Evolutionary conservation across 208 protist genomes (phyloP).

Genomic region (Leishmania lainsoni): DNA sequence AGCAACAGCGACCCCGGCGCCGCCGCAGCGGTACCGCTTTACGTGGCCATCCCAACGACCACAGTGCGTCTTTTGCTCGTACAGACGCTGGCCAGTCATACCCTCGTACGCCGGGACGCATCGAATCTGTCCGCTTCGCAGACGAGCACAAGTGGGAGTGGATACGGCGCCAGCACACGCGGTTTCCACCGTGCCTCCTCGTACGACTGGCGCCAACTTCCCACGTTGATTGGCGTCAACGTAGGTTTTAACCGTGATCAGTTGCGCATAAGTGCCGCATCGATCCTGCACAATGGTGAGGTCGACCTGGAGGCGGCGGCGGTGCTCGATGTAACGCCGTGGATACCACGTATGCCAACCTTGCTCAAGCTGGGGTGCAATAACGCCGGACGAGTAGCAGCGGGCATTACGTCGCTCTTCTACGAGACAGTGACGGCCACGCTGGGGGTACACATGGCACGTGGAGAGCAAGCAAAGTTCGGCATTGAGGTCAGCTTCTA

Average conservation of each 20-base stretch:
- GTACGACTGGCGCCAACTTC: constrained; percentile 59
- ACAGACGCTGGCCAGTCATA: constrained; percentile 48
- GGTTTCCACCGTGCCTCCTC: constrained; percentile 18
- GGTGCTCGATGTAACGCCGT: constrained; percentile 61
- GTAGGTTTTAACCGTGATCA: constrained; percentile 49
- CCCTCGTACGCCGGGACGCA: constrained; percentile 19
- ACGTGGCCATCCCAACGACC: constrained; percentile 15
- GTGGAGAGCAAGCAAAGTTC: constrained; percentile 56
- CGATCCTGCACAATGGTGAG: constrained; percentile 67
- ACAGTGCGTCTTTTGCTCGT: constrained; percentile 40
- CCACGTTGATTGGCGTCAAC: constrained; percentile 62
- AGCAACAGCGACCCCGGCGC: background rate
- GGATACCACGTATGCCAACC: constrained; percentile 57
- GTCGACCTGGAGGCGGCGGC: constrained; percentile 67
- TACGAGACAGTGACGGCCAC: constrained; percentile 55
- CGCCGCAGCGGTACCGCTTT: constrained; percentile 2
- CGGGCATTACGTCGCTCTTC: constrained; percentile 70
- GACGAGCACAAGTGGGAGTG: constrained; percentile 6
- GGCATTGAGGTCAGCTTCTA: constrained; percentile 74
- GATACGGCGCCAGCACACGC: constrained; percentile 9
- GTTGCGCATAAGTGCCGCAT: constrained; percentile 70
- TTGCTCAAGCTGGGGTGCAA: constrained; percentile 73
- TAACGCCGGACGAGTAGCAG: constrained; percentile 54
- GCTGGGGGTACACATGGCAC: constrained; percentile 61
- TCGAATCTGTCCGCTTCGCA: constrained; percentile 13